Evolutionary conservation across 805 yeast genomes (phyloP).

Genomic region (Spathaspora sp.): DNA sequence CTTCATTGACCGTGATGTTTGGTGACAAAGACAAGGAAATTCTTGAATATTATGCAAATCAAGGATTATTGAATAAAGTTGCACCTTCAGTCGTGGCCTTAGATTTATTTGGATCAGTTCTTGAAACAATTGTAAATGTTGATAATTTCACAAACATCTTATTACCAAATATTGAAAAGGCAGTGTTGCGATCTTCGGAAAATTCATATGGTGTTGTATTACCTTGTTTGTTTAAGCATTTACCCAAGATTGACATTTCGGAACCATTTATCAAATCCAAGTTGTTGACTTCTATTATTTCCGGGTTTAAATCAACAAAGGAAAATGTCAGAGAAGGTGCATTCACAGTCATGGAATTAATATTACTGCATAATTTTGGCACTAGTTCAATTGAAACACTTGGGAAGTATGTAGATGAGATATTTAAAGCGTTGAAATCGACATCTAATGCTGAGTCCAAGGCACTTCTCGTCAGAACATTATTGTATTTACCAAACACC

Average conservation of each 20-base stretch:
- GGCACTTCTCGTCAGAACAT: slow-evolving; percentile 42
- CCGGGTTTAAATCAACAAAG: slow-evolving; percentile 63
- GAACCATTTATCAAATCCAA: slow-evolving; percentile 33
- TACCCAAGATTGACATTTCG: slow-evolving; percentile 36
- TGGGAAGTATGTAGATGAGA: slow-evolving; percentile 42
- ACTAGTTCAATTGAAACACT: not conserved
- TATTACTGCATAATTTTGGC: slow-evolving; percentile 8
- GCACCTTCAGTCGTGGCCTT: slow-evolving; percentile 34
- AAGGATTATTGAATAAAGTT: slow-evolving; percentile 43
- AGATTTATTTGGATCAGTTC: slow-evolving; percentile 41
- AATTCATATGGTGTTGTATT: slow-evolving; percentile 53
- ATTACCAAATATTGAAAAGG: slow-evolving; percentile 66
- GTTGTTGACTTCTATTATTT: slow-evolving; percentile 21
- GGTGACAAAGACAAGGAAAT: slow-evolving; percentile 5
- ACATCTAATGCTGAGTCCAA: slow-evolving; percentile 65
- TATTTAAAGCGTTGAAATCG: slow-evolving; percentile 54
- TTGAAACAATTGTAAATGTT: slow-evolving; percentile 36
- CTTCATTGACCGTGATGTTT: slow-evolving; percentile 16
- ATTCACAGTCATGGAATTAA: slow-evolving; percentile 24
- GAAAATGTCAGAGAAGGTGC: slow-evolving; percentile 56
- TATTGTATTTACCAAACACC: slow-evolving; percentile 24
- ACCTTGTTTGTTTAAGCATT: slow-evolving; percentile 41
- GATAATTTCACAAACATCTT: slow-evolving; percentile 36
- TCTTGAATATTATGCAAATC: slow-evolving; percentile 26
- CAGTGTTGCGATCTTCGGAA: slow-evolving; percentile 78